phyloP scores from a whole-genome alignment of 441 rosid genomes.

The Corymbia calophylla region DNA sequence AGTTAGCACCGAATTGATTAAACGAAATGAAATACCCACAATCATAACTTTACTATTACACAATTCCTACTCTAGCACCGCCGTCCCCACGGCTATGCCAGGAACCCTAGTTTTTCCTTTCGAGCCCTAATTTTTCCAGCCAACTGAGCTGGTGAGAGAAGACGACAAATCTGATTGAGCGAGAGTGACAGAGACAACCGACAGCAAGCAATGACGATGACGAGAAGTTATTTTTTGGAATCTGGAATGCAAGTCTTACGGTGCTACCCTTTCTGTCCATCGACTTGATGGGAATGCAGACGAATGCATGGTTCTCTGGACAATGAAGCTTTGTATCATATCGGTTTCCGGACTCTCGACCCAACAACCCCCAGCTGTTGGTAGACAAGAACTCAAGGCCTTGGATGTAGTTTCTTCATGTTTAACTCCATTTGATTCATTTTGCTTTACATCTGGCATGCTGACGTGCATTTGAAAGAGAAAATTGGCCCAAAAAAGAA shows the following conservation, averaged over 20 bases:
- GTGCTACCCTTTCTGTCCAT: accelerated
- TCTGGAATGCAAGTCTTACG: accelerated
- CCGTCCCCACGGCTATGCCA: not conserved
- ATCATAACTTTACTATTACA: not conserved
- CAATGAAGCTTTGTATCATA: too few relatives aligned
- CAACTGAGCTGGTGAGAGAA: accelerated
- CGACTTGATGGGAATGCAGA: not conserved
- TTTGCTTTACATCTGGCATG: too few relatives aligned
- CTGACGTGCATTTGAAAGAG: too few relatives aligned
- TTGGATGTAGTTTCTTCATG: not conserved
- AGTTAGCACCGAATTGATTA: accelerated
- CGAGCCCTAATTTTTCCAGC: not conserved
- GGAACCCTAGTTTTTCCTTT: not conserved
- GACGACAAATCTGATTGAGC: accelerated
- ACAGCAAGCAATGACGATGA: accelerated
- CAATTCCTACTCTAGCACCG: accelerated
- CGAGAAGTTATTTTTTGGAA: not conserved
- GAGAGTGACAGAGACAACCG: not conserved
- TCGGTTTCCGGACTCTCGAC: too few relatives aligned
- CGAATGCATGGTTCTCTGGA: too few relatives aligned
- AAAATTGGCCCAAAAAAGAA: too few relatives aligned
- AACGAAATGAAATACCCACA: not conserved
- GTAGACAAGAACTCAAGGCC: not conserved
- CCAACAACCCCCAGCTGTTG: not conserved
- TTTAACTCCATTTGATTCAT: too few relatives aligned